Evolutionary conservation across 192 early-diverging fungal genomes (phyloP).

Genomic region (Coemansia aciculifera): DNA sequence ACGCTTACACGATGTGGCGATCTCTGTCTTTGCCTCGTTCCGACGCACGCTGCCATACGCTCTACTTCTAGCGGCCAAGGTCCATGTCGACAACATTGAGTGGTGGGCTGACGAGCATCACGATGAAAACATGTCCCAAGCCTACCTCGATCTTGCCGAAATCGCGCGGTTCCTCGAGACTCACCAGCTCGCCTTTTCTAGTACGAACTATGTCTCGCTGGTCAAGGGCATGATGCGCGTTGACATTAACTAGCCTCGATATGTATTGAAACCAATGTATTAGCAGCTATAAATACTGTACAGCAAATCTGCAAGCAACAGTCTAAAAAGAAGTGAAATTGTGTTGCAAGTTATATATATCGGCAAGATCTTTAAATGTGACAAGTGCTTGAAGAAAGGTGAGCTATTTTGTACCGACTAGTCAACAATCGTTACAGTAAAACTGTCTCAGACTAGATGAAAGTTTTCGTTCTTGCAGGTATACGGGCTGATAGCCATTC

Average conservation of each 20-base stretch:
- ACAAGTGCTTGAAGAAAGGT: no score
- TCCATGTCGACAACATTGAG: conserved; percentile 53
- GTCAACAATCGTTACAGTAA: not conserved
- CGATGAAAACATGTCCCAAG: conserved; percentile 33
- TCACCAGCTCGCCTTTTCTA: conserved; percentile 45
- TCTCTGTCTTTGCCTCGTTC: conserved; percentile 48
- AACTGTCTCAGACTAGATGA: not conserved
- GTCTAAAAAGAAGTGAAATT: no score
- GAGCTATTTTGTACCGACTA: not conserved
- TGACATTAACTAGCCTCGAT: not conserved
- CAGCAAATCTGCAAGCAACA: not conserved
- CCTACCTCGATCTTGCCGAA: conserved; percentile 36
- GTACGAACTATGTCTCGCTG: conserved; percentile 44
- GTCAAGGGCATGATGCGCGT: conserved; percentile 53
- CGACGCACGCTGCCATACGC: conserved; percentile 52
- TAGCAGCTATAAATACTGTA: not conserved
- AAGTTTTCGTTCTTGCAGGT: not conserved
- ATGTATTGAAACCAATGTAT: not conserved
- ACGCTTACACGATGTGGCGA: conserved; percentile 34
- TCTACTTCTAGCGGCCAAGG: conserved; percentile 44
- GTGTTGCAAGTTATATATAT: no score
- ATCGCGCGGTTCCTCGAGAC: conserved; percentile 46
- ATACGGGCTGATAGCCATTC: not conserved
- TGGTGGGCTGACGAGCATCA: conserved; percentile 38
- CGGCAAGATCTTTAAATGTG: not conserved